Evolutionary conservation across 495 filamentous ascomycete species (phyloP).

Genomic region (Physcia stellaris): DNA sequence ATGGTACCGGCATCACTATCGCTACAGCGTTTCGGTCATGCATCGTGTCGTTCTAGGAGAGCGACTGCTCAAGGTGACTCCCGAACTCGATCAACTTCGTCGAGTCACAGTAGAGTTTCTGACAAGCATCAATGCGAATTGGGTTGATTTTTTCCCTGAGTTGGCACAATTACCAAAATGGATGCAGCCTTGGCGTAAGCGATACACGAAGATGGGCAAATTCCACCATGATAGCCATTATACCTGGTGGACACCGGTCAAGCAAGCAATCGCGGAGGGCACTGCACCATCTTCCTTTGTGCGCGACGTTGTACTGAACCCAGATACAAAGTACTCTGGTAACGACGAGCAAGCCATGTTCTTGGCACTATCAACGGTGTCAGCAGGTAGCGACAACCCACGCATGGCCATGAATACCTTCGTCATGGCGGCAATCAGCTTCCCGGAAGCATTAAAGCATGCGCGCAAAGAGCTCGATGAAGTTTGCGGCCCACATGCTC

Average conservation of each 20-base stretch:
- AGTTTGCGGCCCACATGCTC: conserved; percentile 19
- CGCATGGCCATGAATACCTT: conserved; percentile 26
- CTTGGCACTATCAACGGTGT: conserved; percentile 24
- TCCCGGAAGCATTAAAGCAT: conserved; percentile 18
- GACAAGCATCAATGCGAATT: conserved; percentile 16
- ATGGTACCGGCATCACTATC: conserved; percentile 28
- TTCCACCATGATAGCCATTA: conserved; percentile 22
- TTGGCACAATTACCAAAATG: conserved; percentile 20
- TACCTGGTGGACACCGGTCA: conserved; percentile 24
- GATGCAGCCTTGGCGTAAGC: conserved; percentile 27
- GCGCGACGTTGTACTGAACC: conserved; percentile 22
- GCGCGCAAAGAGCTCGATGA: conserved; percentile 26
- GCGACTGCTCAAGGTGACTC: conserved; percentile 4
- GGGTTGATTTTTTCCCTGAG: conserved; percentile 28
- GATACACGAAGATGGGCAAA: conserved; percentile 20
- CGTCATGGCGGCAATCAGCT: conserved; percentile 21
- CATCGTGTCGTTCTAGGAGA: conserved; percentile 24
- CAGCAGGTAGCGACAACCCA: conserved; percentile 33
- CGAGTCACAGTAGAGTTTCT: conserved; percentile 18
- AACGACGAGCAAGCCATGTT: conserved; percentile 33
- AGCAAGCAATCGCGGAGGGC: conserved; percentile 12
- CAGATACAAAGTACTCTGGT: conserved; percentile 24
- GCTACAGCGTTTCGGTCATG: conserved; percentile 29
- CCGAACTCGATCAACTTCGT: conserved; percentile 20
- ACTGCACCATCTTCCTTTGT: conserved; percentile 19